Percentiles rank a stretch among this genome's conserved stretches.
phyloP scores from a whole-genome alignment of 2,329 filamentous ascomycete species.

The Amesomyces nigricolor region DNA sequence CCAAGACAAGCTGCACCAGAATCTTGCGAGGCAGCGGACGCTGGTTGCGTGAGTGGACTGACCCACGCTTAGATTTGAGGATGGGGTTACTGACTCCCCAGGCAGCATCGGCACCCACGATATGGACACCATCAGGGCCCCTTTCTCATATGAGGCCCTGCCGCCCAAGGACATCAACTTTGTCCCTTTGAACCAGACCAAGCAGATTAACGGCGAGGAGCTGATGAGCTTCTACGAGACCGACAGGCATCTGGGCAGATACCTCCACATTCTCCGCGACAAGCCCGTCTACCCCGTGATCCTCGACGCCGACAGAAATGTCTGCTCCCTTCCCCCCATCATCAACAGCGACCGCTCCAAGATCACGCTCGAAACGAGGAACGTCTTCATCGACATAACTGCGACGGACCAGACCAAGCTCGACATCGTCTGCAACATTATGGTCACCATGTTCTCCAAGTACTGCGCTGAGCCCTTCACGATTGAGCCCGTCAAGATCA shows the following conservation, averaged over 20 bases:
- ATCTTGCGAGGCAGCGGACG: slow-evolving; percentile 86
- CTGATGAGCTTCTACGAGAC: slow-evolving; percentile 94
- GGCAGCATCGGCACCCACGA: slow-evolving; percentile 83
- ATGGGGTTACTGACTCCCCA: neutral
- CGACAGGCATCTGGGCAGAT: slow-evolving; percentile 86
- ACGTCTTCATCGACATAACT: slow-evolving; percentile 95
- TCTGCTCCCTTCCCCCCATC: slow-evolving; percentile 93
- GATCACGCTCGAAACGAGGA: slow-evolving; percentile 83
- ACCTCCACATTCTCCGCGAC: slow-evolving; percentile 89
- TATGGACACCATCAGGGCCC: slow-evolving; percentile 84
- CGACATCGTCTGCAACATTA: slow-evolving; percentile 90
- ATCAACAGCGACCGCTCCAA: slow-evolving; percentile 98
- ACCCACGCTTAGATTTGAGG: neutral
- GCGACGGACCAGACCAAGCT: slow-evolving; percentile 94
- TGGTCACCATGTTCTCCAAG: slow-evolving; percentile 94
- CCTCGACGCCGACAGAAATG: slow-evolving; percentile 77
- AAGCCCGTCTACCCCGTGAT: slow-evolving; percentile 94
- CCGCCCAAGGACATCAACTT: slow-evolving; percentile 91
- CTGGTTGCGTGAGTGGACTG: slow-evolving; percentile 38
- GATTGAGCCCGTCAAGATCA: slow-evolving; percentile 86
- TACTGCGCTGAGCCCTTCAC: slow-evolving; percentile 87
- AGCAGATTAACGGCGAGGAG: slow-evolving; percentile 79
- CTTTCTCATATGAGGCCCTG: slow-evolving; percentile 93
- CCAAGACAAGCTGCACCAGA: slow-evolving; percentile 97
- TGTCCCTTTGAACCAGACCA: slow-evolving; percentile 80